phyloP scores from a whole-genome alignment of 441 rosid species.

The Adansonia madagascariensis region DNA sequence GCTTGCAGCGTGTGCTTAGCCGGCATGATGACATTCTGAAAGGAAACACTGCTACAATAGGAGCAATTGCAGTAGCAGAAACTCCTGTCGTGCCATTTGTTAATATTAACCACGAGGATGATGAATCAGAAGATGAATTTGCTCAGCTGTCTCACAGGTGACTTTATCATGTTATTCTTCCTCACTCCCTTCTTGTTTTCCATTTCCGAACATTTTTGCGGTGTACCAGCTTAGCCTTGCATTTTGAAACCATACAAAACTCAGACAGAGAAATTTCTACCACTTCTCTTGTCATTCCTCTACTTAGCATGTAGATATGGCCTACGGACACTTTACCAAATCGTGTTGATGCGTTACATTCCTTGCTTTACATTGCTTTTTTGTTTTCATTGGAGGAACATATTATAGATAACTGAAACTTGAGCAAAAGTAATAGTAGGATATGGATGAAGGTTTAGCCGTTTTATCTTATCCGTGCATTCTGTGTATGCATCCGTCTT shows the following conservation, averaged over 20 bases:
- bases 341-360: background rate
- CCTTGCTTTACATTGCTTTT: background rate
- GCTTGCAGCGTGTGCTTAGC: conserved; percentile 81
- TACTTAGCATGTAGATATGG: background rate
- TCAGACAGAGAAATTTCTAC: background rate
- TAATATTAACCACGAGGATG: conserved; percentile 74
- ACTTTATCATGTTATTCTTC: background rate
- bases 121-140: conserved; percentile 91
- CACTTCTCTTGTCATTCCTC: background rate
- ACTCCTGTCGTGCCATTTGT: conserved; percentile 60
- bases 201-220: background rate
- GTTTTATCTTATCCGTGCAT: background rate
- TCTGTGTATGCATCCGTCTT: background rate
- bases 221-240: background rate
- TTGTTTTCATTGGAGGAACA: background rate
- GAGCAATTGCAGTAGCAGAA: conserved; percentile 32
- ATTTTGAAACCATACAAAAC: background rate
- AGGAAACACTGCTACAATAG: conserved; percentile 47
- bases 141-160: conserved; percentile 89
- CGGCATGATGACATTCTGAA: conserved; percentile 80
- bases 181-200: background rate
- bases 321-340: background rate
- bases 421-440: no score
- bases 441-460: background rate
- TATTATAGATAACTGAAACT: conserved; percentile 7